Percentiles rank a stretch among this genome's conserved stretches.
Evolutionary conservation across 345 rosid genomes (phyloP).

Genomic region (Aquilaria malaccensis): DNA sequence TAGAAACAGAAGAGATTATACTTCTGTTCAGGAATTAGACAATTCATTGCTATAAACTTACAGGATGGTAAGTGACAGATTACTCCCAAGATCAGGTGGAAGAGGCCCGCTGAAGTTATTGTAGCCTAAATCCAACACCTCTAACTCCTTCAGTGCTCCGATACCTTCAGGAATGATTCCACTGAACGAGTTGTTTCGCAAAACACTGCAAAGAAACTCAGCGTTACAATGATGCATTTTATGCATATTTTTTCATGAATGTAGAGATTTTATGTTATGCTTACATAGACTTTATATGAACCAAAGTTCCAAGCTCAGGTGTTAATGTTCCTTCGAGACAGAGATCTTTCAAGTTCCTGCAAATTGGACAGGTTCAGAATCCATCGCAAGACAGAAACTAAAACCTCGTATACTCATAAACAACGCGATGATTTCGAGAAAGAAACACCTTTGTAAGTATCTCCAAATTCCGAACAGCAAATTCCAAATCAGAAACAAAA

Average conservation of each 20-base stretch:
- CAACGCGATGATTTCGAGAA: neutral
- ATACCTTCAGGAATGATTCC: constrained; percentile 52
- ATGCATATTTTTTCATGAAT: neutral
- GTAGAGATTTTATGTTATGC: neutral
- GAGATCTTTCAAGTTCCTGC: constrained; percentile 58
- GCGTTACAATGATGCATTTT: neutral
- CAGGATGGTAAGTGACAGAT: constrained; percentile 44
- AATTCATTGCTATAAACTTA: constrained; percentile 16
- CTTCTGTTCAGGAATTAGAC: neutral
- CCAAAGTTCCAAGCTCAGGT: constrained; percentile 44
- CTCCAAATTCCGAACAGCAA: neutral
- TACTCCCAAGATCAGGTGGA: constrained; percentile 41
- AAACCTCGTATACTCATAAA: neutral
- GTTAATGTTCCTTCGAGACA: constrained; percentile 57
- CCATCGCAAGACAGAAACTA: constrained; percentile 1
- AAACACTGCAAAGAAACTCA: constrained; percentile 24
- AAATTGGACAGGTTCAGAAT: constrained; percentile 13
- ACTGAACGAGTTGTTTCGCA: constrained; percentile 58
- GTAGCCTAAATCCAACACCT: constrained; percentile 58
- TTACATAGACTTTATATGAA: constrained; percentile 56
- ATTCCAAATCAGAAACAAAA: no score
- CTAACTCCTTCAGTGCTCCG: constrained; percentile 47
- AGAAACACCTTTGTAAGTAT: neutral
- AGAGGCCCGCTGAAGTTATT: constrained; percentile 53
- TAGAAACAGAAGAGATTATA: neutral